Base-by-base conservation (phyloP, 2,329 filamentous ascomycete genomes). In the Diplocarpon mali region DNA sequence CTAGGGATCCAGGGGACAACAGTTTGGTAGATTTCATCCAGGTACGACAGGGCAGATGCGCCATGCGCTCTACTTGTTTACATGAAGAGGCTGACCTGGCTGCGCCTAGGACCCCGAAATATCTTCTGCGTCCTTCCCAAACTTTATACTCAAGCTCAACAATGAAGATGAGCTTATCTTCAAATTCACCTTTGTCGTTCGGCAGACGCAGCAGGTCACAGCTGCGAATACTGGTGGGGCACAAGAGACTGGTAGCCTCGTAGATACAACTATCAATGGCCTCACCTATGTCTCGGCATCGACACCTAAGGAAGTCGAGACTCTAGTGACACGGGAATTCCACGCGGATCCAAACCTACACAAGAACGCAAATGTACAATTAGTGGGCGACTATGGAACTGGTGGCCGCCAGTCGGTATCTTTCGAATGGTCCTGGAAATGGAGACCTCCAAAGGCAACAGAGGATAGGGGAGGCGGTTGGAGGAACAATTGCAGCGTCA, bases 391-490 rank as follows among this genome's bases (percentile, higher is more conserved):
- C 62, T 95, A 84, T 61, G 75, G 77, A 2, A 98, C 92, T 0
- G 79, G 75, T 28, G 89, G 90, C n/a, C 85, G 72, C 57, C 70
- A 83, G 6, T 90, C 86, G 1, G 82, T 94, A 27, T 80, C 87
- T 29, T 95, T 95, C 61, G 83, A 90, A 53, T 98, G 90, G 88
- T 81, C 83, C 7, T 98, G 92, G 92, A 92, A 83, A 69, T 98
- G 90, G 88, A 87, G 84, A 61, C 86, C 92, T 8, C 92, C 92
- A 31, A 94, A 87, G 69, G 60, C 69, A 12, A 67, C 69, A 13
- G 89, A 95, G 60, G 89, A 95, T 61, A 78, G 78, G 57, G 85
- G 85, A 27, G 87, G 88, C 46, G 92, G 92, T 36, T 98, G 92
- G 90, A 85, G 87, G 60, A 96, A 93, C 61, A 85, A 83, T 57